Conservation (phyloP, 441 rosid species). For the Syzygium syzygioides region DNA sequence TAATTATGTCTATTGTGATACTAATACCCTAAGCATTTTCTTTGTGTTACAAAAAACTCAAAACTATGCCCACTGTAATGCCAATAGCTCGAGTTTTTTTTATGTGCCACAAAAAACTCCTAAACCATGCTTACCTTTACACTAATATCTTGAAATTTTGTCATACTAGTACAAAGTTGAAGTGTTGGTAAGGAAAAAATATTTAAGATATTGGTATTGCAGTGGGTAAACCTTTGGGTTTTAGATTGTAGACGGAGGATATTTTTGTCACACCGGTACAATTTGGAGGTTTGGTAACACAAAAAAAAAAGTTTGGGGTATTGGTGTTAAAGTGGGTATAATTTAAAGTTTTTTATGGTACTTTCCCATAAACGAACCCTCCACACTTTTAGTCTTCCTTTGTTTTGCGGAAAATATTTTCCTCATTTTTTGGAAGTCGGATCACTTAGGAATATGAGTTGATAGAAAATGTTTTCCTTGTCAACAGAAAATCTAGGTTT, state of each 20-base stretch:
- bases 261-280: neutral
- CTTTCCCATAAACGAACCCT: neutral
- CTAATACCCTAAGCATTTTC: neutral
- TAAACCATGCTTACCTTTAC: neutral
- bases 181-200: neutral
- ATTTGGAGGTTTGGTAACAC: neutral
- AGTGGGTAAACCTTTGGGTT: neutral
- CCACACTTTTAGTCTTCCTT: neutral
- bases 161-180: neutral
- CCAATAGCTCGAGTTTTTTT: neutral
- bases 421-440: neutral
- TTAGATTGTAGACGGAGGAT: neutral
- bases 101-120: neutral
- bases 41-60: neutral
- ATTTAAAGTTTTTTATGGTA: neutral
- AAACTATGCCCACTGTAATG: neutral
- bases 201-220: neutral
- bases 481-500: neutral
- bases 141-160: neutral
- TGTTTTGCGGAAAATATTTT: accelerated
- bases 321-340: neutral
- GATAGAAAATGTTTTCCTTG: neutral
- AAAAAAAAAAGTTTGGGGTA: neutral
- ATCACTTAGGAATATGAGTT: neutral
- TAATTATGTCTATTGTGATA: neutral